Conservation (phyloP, 495 filamentous ascomycete genomes). For the Xylaria grammica region DNA sequence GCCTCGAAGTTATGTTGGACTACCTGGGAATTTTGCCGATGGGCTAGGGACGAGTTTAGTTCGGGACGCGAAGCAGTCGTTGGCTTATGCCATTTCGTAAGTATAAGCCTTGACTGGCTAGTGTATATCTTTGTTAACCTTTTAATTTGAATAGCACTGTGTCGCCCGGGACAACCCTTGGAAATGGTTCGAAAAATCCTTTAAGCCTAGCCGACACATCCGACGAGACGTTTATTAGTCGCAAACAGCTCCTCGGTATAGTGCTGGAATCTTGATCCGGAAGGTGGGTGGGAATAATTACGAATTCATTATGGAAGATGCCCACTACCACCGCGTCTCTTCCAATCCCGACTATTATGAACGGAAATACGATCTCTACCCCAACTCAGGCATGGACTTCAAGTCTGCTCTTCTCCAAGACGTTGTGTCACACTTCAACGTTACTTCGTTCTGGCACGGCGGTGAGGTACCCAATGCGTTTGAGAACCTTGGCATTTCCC, state of each 20-base stretch:
- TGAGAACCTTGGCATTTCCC: not conserved
- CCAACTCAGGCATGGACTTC: slow-evolving; percentile 6
- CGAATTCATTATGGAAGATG: slow-evolving; percentile 9
- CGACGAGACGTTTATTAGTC: slow-evolving; percentile 16
- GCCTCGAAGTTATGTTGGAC: slow-evolving; percentile 9
- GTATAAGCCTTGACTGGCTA: not conserved
- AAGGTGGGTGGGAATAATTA: not conserved
- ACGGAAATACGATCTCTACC: not conserved
- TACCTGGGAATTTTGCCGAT: slow-evolving; percentile 3
- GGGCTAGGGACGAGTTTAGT: slow-evolving; percentile 3
- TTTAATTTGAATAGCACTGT: not conserved
- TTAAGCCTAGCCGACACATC: not conserved
- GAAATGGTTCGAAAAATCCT: slow-evolving; percentile 1
- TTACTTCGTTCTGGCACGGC: slow-evolving; percentile 2
- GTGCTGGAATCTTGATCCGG: slow-evolving; percentile 8
- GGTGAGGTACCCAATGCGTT: slow-evolving; percentile 1
- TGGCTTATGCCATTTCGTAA: slow-evolving; percentile 7
- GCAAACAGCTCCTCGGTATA: slow-evolving; percentile 4
- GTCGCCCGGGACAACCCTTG: not conserved
- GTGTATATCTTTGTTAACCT: not conserved
- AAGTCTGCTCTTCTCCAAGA: slow-evolving; percentile 8
- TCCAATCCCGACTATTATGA: not conserved
- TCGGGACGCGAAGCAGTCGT: not conserved
- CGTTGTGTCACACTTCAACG: not conserved
- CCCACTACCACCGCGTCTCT: not conserved